A percentile compares a stretch with the other conserved stretches of the same genome.
Conservation (phyloP, 768 basidiomycete genomes). For the Podaxis carcinomalis region DNA sequence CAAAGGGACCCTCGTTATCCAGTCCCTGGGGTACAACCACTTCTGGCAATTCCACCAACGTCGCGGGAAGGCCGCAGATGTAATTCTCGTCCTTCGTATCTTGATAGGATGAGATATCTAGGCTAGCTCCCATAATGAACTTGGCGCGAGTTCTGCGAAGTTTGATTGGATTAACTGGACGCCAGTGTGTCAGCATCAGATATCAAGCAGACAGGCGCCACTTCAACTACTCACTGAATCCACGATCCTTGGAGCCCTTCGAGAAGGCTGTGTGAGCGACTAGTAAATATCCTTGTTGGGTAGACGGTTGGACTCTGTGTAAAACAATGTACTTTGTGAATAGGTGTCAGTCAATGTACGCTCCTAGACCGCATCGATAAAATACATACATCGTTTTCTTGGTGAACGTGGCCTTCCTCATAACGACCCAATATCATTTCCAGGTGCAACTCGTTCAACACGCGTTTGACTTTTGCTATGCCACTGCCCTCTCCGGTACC, state of each 20-base stretch:
- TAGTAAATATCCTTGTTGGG: constrained; percentile 89
- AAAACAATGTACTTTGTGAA: constrained; percentile 79
- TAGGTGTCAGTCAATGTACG: neutral
- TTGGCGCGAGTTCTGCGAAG: constrained; percentile 74
- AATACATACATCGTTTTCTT: constrained; percentile 84
- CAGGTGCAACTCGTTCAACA: constrained; percentile 83
- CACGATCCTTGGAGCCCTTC: constrained; percentile 78
- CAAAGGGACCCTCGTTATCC: constrained; percentile 66
- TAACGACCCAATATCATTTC: constrained; percentile 90
- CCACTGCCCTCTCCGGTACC: constrained; percentile 52
- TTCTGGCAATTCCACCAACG: constrained; percentile 57
- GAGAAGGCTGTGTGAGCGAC: constrained; percentile 90
- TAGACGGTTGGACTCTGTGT: constrained; percentile 85
- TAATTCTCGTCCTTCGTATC: constrained; percentile 41
- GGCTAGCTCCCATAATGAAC: constrained; percentile 76
- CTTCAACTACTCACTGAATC: constrained; percentile 53
- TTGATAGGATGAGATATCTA: constrained; percentile 66
- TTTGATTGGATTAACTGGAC: constrained; percentile 76
- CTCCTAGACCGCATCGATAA: constrained; percentile 15
- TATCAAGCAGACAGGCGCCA: neutral
- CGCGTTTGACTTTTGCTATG: constrained; percentile 55
- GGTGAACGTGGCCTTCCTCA: constrained; percentile 93
- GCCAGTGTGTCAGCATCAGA: neutral
- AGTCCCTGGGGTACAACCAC: constrained; percentile 56
- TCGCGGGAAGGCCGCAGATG: constrained; percentile 70